Evolutionary conservation across 371 early-diverging fungal species (phyloP).

Genomic region (Amoeboaphelidium protococcarum): DNA sequence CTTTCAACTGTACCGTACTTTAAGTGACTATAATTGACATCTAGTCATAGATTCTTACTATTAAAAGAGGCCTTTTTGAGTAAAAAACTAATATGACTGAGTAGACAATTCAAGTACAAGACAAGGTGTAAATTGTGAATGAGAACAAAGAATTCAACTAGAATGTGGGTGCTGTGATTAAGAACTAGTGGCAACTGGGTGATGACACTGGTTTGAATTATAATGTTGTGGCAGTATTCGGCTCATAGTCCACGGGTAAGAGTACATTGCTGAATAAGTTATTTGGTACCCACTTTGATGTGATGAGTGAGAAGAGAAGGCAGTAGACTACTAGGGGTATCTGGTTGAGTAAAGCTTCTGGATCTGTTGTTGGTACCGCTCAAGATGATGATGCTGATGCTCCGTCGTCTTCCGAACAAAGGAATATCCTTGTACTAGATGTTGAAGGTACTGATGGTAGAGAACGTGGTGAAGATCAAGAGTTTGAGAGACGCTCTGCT

Average conservation of each 20-base stretch:
- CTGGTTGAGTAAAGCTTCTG: not conserved
- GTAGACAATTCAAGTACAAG: no score
- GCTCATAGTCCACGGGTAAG: conserved; percentile 93
- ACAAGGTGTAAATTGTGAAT: no score
- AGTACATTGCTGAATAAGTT: conserved; percentile 81
- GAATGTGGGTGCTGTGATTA: no score
- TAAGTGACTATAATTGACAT: no score
- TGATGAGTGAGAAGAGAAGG: conserved; percentile 58
- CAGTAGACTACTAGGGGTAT: conserved; percentile 73
- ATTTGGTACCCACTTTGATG: conserved; percentile 78
- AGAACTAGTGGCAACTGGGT: no score
- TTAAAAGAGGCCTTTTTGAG: no score
- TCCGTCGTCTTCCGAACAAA: conserved; percentile 4
- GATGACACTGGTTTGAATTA: conserved; percentile 81
- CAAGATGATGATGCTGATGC: conserved; percentile 38
- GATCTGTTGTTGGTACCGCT: conserved; percentile 66
- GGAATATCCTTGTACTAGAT: conserved; percentile 75
- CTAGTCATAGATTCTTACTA: no score
- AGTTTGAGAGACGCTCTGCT: conserved; percentile 91
- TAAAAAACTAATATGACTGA: no score
- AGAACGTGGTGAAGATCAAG: conserved; percentile 93
- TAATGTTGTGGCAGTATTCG: conserved; percentile 87
- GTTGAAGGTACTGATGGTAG: conserved; percentile 97
- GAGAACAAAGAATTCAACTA: no score
- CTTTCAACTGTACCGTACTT: no score